Percentiles rank a stretch among this genome's conserved stretches.
Conservation (phyloP, 2,329 filamentous ascomycete species). For the Cercospora beticola region DNA sequence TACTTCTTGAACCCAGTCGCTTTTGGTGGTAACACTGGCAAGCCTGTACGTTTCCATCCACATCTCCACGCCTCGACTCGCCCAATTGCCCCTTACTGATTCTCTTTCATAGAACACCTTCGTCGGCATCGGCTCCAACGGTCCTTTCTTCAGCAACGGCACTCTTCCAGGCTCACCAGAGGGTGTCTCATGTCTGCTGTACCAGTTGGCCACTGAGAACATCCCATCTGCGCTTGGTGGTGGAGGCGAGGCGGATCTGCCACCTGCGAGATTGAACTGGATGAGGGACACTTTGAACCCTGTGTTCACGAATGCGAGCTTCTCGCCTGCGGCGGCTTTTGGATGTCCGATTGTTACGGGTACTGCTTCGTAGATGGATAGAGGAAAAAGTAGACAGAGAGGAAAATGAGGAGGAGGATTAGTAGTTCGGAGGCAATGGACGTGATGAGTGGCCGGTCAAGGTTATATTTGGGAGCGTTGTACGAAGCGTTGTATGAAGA, state of each 20-base stretch:
- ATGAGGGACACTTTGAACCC: conserved; percentile 21
- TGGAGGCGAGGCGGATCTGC: conserved; percentile 8
- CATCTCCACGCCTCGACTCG: too few species aligned
- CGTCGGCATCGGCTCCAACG: conserved; percentile 37
- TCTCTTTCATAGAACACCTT: conserved; percentile 31
- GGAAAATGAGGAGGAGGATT: background rate
- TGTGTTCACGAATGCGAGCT: conserved; percentile 13
- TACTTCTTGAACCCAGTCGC: conserved; percentile 45
- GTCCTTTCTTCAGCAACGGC: conserved; percentile 39
- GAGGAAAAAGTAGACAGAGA: background rate
- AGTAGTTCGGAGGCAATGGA: too few species aligned
- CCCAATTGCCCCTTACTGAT: too few species aligned
- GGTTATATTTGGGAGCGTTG: too few species aligned
- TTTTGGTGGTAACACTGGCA: conserved; percentile 45
- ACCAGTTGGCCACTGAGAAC: conserved; percentile 41
- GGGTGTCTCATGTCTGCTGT: conserved; percentile 43
- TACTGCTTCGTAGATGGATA: conserved; percentile 1
- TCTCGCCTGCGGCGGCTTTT: conserved; percentile 5
- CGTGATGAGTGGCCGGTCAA: too few species aligned
- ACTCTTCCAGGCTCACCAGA: conserved; percentile 35
- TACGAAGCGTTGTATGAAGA: too few species aligned
- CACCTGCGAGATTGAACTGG: conserved; percentile 14
- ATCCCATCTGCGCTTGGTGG: conserved; percentile 22
- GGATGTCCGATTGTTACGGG: conserved; percentile 14
- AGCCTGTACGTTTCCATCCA: conserved; percentile 30